These are phyloP conservation scores for Polyplosphaeria fusca DNA, from an alignment of 495 filamentous ascomycete species.

Conservation along the genomic window DNA sequence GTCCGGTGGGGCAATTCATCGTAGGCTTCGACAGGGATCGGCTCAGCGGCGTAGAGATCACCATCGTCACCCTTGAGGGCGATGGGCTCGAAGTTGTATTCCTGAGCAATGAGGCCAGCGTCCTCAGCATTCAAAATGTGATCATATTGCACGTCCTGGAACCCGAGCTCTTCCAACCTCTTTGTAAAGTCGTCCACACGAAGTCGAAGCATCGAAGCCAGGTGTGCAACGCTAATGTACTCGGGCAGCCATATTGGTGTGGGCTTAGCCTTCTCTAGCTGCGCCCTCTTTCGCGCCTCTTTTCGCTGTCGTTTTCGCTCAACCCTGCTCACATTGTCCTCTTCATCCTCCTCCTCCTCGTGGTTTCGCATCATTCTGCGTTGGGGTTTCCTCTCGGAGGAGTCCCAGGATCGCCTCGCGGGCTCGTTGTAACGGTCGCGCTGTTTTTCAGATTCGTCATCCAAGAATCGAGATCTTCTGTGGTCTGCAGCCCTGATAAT, in stretches of 20 bases:
- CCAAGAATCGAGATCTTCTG: constrained; percentile 21
- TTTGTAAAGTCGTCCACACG: constrained; percentile 66
- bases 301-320: constrained; percentile 48
- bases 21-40: constrained; percentile 59
- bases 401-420: constrained; percentile 2
- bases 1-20: constrained; percentile 69
- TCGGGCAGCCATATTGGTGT: constrained; percentile 78
- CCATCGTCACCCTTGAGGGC: constrained; percentile 63
- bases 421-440: constrained; percentile 20
- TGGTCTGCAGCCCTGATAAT: no score
- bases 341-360: constrained; percentile 25
- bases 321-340: constrained; percentile 7
- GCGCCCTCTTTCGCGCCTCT: constrained; percentile 47
- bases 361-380: constrained; percentile 10
- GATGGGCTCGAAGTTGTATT: constrained; percentile 89
- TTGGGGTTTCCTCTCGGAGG: neutral
- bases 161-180: constrained; percentile 77
- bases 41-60: constrained; percentile 70
- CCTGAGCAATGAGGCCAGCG: constrained; percentile 83
- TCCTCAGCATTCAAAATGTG: constrained; percentile 87
- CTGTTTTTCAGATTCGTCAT: neutral
- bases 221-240: constrained; percentile 80
- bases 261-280: constrained; percentile 43
- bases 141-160: constrained; percentile 72
- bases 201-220: constrained; percentile 74